Evolutionary conservation across 1,284 basidiomycete genomes (phyloP), one percentile per base, ranked within the genome.

Genomic region (Omphalotus olearius): DNA sequence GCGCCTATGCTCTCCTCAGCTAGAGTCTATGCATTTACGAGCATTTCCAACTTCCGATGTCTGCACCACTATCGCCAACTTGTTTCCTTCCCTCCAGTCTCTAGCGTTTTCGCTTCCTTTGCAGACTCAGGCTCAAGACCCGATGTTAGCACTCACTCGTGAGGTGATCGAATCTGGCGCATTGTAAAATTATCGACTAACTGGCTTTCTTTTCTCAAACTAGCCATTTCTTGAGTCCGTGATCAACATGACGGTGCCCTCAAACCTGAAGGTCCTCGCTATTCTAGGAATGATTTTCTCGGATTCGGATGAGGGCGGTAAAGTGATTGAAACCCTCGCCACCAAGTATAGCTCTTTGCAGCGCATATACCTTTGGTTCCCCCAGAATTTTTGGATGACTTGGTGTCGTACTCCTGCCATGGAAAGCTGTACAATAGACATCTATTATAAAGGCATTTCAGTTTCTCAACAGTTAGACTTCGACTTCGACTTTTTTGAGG

Each of bases 231-330:
- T 57, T 7, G 45, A 42, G n/a, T 46, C 56, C 10, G 18, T 55
- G 5, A 50, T 57, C 17, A 51, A 44, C 13, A 55, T 57, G 53
- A 42, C 20, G 11, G 28, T 57, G 4, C 53, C 53, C 16, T n/a
- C 37, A 17, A 39, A 48, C 14, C 25, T 57, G 7, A 45, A 57
- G 37, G 36, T 51, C 30, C 46, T 57, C n/a, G 54, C 51, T 33
- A 46, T 57, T 11, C 49, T 51, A 23, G 50, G 50, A 14, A 57
- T 57, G 56, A 50, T 57, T 17, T 50, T 51, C 36, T 56, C 54
- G 9, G 51, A 57, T 39, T 16, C 42, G 16, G 40, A 35, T 18
- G 54, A 57, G 40, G 56, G 54, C 5, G 37, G 23, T 14, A 33
- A 55, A 28, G 48, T 56, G n/a, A 49, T 57, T 28, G 48, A 55